phyloP scores from a whole-genome alignment of 371 early-diverging fungal genomes.

The Vairimorpha ceranae region DNA sequence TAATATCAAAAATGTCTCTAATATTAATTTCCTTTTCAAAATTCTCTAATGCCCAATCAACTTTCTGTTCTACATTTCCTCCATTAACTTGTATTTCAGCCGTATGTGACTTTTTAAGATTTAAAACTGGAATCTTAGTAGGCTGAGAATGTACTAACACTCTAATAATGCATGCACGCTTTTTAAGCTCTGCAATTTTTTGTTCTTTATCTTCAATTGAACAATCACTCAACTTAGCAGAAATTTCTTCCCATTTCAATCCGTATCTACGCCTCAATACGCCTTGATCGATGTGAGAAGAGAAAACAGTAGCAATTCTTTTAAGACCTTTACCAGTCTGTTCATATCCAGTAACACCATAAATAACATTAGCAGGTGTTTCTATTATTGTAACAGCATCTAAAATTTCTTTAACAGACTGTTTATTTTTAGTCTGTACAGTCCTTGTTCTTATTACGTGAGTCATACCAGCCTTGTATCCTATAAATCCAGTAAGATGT shows the following conservation, averaged over 20 bases:
- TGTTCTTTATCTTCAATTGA: conserved; percentile 69
- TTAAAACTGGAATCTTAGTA: conserved; percentile 79
- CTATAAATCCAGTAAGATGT: conserved; percentile 94
- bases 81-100: conserved; percentile 99
- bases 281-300: conserved; percentile 92
- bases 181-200: conserved; percentile 90
- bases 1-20: conserved; percentile 79
- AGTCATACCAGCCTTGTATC: conserved; percentile 99
- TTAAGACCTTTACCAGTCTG: conserved; percentile 93
- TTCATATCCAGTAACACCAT: conserved; percentile 98
- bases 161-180: conserved; percentile 92
- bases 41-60: conserved; percentile 86
- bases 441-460: conserved; percentile 94
- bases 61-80: conserved; percentile 89
- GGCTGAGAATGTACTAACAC: conserved; percentile 95
- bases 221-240: conserved; percentile 88
- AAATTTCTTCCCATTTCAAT: conserved; percentile 92
- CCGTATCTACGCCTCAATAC: conserved; percentile 96
- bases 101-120: conserved; percentile 91
- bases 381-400: conserved; percentile 98
- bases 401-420: conserved; percentile 75
- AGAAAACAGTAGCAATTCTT: conserved; percentile 91
- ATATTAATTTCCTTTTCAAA: conserved; percentile 90
- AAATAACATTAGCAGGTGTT: conserved; percentile 89
- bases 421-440: conserved; percentile 66